Evolutionary conservation across 441 rosid genomes (phyloP).

Genomic region (Capsella rubella): DNA sequence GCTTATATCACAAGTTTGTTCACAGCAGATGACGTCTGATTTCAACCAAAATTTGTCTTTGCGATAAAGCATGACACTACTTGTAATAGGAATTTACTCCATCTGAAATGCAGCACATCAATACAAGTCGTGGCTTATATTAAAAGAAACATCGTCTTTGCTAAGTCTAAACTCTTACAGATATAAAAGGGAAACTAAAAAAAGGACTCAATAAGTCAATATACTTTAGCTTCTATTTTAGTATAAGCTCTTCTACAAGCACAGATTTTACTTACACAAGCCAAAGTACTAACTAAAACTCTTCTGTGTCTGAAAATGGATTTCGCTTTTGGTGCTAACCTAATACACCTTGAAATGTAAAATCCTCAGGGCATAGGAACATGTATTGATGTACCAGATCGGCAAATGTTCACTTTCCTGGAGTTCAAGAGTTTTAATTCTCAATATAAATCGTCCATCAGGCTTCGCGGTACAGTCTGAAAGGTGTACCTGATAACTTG

Average conservation of each 20-base stretch:
- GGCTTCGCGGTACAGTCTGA: slow-evolving; percentile 12
- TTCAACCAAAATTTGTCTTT: not conserved
- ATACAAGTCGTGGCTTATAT: slow-evolving; percentile 22
- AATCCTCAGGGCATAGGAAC: not conserved
- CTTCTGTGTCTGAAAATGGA: slow-evolving; percentile 16
- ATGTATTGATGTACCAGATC: too few species aligned
- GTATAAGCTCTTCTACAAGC: slow-evolving; percentile 13
- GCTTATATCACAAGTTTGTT: slow-evolving; percentile 24
- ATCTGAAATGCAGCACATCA: slow-evolving; percentile 13
- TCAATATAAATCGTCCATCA: slow-evolving; percentile 7
- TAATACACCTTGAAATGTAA: slow-evolving; percentile 6
- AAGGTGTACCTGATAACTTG: slow-evolving; percentile 24
- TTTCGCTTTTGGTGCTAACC: slow-evolving; percentile 19
- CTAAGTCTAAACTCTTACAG: slow-evolving; percentile 16
- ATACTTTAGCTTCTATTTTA: not conserved
- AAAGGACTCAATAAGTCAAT: not conserved
- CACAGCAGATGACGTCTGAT: slow-evolving; percentile 11
- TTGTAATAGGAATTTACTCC: slow-evolving; percentile 28
- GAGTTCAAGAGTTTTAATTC: slow-evolving; percentile 4
- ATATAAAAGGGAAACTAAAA: not conserved
- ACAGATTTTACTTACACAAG: slow-evolving; percentile 31
- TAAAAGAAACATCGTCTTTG: not conserved
- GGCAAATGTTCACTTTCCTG: not conserved
- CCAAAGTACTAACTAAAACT: slow-evolving; percentile 3
- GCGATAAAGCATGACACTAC: slow-evolving; percentile 4